These are phyloP conservation scores for Annulohypoxylon nitens DNA, from an alignment of 495 filamentous ascomycete genomes.

Conservation along the genomic window DNA sequence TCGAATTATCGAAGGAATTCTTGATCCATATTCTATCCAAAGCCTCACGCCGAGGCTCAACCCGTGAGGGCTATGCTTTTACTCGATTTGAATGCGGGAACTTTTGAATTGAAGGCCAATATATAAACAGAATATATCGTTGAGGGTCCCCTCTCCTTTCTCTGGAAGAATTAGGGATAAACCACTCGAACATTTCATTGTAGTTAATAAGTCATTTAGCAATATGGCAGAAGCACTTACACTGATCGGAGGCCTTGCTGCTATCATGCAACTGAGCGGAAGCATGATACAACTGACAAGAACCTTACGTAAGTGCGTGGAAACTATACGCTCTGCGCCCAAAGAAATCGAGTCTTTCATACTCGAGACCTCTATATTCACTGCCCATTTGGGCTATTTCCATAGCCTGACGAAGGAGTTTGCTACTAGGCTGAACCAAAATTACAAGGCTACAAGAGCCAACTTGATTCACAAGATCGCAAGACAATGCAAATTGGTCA, in stretches of 20 bases:
- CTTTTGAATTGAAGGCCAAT: conserved; percentile 8
- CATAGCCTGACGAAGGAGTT: conserved; percentile 20
- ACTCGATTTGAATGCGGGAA: not conserved
- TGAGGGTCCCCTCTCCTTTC: not conserved
- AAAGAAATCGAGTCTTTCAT: conserved; percentile 37
- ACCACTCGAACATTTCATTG: not conserved
- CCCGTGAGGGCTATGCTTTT: conserved; percentile 21
- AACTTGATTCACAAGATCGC: conserved; percentile 26
- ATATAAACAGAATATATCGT: conserved; percentile 17
- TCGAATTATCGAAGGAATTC: conserved; percentile 31
- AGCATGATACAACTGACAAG: conserved; percentile 25
- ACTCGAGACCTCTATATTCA: conserved; percentile 36
- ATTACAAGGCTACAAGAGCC: conserved; percentile 21
- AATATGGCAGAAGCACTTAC: conserved; percentile 38
- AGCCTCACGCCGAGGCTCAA: conserved; percentile 6
- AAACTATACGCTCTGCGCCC: conserved; percentile 30
- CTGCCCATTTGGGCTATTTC: conserved; percentile 21
- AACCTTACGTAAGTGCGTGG: conserved; percentile 14
- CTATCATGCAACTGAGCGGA: conserved; percentile 37
- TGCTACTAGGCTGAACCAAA: conserved; percentile 3
- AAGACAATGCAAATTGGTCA: conserved; percentile 37
- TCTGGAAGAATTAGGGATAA: not conserved
- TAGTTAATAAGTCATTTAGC: not conserved
- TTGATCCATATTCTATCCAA: conserved; percentile 23
- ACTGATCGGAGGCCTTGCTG: conserved; percentile 34